A percentile compares a stretch with the other conserved stretches of the same genome.
phyloP scores from a whole-genome alignment of 345 rosid genomes.

The Anacardium occidentale region DNA sequence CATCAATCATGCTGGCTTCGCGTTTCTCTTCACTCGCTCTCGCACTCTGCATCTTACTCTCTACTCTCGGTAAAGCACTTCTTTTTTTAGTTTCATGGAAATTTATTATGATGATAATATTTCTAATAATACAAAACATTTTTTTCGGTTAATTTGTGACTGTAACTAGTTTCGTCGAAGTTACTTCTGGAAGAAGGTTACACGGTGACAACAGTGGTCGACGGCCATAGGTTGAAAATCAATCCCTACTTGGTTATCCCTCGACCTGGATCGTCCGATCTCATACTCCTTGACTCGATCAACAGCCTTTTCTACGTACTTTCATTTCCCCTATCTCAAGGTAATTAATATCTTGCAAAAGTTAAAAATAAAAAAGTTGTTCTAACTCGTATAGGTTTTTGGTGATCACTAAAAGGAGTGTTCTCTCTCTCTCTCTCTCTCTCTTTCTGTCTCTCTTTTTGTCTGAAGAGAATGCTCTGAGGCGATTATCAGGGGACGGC shows the following conservation, averaged over 20 bases:
- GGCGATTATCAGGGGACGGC: slow-evolving; percentile 50
- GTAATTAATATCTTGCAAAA: slow-evolving; percentile 19
- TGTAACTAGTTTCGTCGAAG: slow-evolving; percentile 29
- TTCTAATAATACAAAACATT: neutral
- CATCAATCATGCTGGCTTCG: slow-evolving; percentile 1
- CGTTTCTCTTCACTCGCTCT: neutral
- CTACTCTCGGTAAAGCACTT: neutral
- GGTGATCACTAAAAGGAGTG: no score
- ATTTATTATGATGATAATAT: neutral
- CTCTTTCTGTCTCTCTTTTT: neutral
- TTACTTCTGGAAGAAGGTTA: slow-evolving; percentile 58
- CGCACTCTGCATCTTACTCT: slow-evolving; percentile 10
- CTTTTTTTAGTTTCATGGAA: no score
- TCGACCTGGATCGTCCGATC: slow-evolving; percentile 45
- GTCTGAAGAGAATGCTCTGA: slow-evolving; percentile 40
- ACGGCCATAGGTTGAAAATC: slow-evolving; percentile 45
- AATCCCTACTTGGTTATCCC: slow-evolving; percentile 48
- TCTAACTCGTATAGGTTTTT: neutral
- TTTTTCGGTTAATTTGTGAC: neutral
- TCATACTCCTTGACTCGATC: slow-evolving; percentile 49
- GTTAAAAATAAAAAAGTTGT: neutral
- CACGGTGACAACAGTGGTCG: slow-evolving; percentile 52
- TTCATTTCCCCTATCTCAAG: slow-evolving; percentile 49
- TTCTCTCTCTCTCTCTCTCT: no score
- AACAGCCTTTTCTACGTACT: slow-evolving; percentile 46